Base-by-base conservation (phyloP, 257 asterid genomes). In the Lycium barbarum region DNA sequence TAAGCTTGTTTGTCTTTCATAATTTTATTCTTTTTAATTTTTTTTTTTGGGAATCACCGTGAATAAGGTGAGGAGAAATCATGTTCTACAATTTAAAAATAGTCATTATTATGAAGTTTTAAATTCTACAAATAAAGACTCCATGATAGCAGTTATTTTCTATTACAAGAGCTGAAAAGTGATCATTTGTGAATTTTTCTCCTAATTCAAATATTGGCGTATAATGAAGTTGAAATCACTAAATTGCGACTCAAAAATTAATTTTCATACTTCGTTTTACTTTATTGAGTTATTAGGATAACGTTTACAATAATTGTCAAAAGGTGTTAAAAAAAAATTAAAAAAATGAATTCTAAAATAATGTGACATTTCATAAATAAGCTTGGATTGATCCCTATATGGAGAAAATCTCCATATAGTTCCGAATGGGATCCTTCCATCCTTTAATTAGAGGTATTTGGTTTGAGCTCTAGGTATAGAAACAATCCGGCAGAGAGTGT, bases 1-100 rank as follows among this genome's bases (percentile, higher is more conserved):
- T 33, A 66, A 18, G 8, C 84, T 70, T 84, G 35, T 51, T 47
- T 20, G 57, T 20, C 79, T 66, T 82, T 53, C 49, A 73, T 84
- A 74, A 7, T 15, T 45, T 72, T 61, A 43, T 26, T 13, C 10
- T 11, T 40, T 61, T 18, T 18, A 9, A 35, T 6, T 76, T 63
- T 57, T 11, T 59, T 59, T 15, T 66, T 15, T 70, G 62, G 18
- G 15, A 66, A 18, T 1, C 22, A 4, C 3, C 18, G 14, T 20
- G 36, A 26, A 66, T 66, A 26, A 11, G 20, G 11, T 6, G 20
- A 65, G 18, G 40, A 26, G 72, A 58, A 2, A 55, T 26, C 33
- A 26, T 26, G 33, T 26, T 26, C 33, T 26, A 26, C 33, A 26
- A 26, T 26, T 26, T 26, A 26, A 26, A 26, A 26, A 26, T 26